Conservation (phyloP, 495 filamentous ascomycete species). For the Aspergillus affinis region DNA sequence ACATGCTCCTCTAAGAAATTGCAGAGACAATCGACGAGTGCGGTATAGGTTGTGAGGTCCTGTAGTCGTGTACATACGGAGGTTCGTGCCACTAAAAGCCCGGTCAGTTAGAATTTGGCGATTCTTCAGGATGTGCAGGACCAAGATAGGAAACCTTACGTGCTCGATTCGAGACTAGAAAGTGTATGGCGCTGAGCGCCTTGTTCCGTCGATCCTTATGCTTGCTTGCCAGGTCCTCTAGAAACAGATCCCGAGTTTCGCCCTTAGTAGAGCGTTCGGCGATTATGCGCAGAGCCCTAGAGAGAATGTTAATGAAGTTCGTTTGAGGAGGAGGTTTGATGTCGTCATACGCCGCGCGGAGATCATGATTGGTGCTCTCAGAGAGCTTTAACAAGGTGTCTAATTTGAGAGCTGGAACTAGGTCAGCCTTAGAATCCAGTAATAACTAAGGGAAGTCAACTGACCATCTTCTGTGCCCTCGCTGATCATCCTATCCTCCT, state of each 20-base stretch:
- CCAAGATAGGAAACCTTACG: conserved; percentile 24
- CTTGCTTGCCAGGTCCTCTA: conserved; percentile 41
- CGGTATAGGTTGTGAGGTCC: conserved; percentile 39
- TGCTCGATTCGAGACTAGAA: conserved; percentile 43
- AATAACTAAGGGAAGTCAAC: not conserved
- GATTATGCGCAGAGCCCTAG: conserved; percentile 50
- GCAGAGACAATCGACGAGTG: conserved; percentile 48
- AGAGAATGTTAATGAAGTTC: not conserved
- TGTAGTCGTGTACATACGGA: conserved; percentile 39
- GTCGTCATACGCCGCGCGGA: conserved; percentile 50
- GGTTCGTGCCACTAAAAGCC: conserved; percentile 35
- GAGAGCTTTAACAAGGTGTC: conserved; percentile 51
- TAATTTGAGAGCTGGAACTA: conserved; percentile 44
- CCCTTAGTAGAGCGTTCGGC: conserved; percentile 47
- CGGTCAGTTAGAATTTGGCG: conserved; percentile 11
- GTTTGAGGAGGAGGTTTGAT: not conserved
- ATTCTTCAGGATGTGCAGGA: not conserved
- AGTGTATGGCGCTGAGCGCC: conserved; percentile 45
- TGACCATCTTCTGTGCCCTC: conserved; percentile 51
- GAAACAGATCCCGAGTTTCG: conserved; percentile 39
- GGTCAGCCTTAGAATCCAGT: conserved; percentile 1
- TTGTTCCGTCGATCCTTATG: conserved; percentile 34
- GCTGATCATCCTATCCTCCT: conserved; percentile 45
- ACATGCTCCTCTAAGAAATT: conserved; percentile 47
- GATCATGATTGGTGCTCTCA: conserved; percentile 50